These are phyloP conservation scores for Sarocladium strictum DNA, from an alignment of 2,329 filamentous ascomycete genomes.

Conservation along the genomic window DNA sequence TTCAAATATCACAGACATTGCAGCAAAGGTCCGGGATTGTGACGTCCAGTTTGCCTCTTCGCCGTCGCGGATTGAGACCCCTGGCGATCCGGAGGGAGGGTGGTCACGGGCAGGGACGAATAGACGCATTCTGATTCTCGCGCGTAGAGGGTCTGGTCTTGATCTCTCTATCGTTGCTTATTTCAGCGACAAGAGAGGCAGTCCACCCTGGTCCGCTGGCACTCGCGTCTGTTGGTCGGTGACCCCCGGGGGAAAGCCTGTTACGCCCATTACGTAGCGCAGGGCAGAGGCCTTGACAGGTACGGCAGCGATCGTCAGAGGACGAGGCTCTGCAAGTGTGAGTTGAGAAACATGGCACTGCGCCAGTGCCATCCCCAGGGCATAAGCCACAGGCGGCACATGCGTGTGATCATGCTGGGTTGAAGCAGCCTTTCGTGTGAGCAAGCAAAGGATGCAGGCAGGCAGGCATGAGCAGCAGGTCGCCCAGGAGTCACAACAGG, in stretches of 20 bases:
- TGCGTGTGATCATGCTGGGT: neutral
- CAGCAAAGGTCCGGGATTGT: neutral
- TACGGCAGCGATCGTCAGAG: neutral
- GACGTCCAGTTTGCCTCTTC: conserved; percentile 5
- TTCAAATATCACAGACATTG: neutral
- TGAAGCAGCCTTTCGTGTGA: neutral
- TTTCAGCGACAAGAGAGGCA: neutral
- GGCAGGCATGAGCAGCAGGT: neutral
- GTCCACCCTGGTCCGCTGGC: neutral
- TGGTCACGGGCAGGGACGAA: neutral
- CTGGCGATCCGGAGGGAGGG: conserved; percentile 7
- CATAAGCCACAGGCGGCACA: neutral
- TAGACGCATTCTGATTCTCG: conserved; percentile 1
- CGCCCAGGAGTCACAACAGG: neutral
- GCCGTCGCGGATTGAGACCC: neutral
- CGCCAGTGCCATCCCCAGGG: neutral
- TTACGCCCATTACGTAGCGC: conserved; percentile 6
- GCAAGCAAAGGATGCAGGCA: too few relatives aligned
- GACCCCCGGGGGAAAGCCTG: neutral
- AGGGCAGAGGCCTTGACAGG: neutral
- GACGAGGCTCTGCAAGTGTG: neutral
- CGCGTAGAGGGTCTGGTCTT: neutral
- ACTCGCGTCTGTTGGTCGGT: neutral
- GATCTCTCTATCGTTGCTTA: neutral
- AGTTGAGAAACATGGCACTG: neutral